A percentile compares a stretch with the other conserved stretches of the same genome.
phyloP scores from a whole-genome alignment of 352 stramenopile species.

The Blastocystis sp. region DNA sequence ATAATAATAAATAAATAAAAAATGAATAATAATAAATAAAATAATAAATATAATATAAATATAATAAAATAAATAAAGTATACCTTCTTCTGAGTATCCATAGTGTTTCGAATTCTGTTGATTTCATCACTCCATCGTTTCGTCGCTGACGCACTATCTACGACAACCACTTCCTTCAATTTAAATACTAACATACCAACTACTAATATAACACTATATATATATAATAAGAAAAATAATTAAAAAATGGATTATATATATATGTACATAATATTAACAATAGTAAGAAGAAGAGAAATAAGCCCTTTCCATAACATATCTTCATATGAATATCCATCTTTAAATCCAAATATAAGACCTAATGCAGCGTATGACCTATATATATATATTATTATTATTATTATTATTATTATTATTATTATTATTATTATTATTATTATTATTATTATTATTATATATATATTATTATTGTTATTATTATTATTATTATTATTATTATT shows the following conservation, averaged over 20 bases:
- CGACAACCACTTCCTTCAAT: constrained; percentile 54
- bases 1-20: too few relatives aligned
- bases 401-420: too few relatives aligned
- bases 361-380: constrained; percentile 22
- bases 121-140: constrained; percentile 38
- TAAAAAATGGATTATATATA: not conserved
- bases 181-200: constrained; percentile 51
- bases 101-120: constrained; percentile 24
- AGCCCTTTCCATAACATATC: constrained; percentile 38
- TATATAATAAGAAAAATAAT: constrained; percentile 15
- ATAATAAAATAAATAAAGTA: too few relatives aligned
- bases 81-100: constrained; percentile 31
- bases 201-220: constrained; percentile 45
- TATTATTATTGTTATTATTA: not conserved
- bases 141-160: constrained; percentile 39
- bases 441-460: constrained; percentile 7
- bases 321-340: not conserved
- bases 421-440: too few relatives aligned
- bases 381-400: too few relatives aligned
- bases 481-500: too few relatives aligned
- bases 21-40: too few relatives aligned
- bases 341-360: not conserved
- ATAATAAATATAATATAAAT: too few relatives aligned
- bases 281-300: constrained; percentile 48
- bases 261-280: constrained; percentile 52